phyloP scores from a whole-genome alignment of 495 filamentous ascomycete species.

The Penicillium cosmopolitanum region DNA sequence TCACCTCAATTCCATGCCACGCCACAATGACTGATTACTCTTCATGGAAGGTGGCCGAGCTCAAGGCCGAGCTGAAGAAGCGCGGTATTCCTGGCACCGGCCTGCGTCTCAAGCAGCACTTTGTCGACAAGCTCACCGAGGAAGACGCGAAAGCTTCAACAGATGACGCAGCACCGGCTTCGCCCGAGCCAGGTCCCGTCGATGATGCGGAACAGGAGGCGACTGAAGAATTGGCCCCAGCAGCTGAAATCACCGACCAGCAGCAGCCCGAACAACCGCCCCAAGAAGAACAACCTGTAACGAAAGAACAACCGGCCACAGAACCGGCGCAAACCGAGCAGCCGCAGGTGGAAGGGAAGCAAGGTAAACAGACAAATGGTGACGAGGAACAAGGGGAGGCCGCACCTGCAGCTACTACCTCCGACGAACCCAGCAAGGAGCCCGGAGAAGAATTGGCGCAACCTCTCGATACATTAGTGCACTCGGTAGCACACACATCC shows the following conservation, averaged over 20 bases:
- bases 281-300: constrained; percentile 9
- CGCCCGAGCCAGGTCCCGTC: constrained; percentile 13
- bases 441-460: constrained; percentile 11
- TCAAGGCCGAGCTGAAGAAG: constrained; percentile 56
- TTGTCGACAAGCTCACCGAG: constrained; percentile 51
- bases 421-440: constrained; percentile 7
- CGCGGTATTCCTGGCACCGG: constrained; percentile 56
- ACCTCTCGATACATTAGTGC: constrained; percentile 22
- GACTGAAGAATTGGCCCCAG: constrained; percentile 12
- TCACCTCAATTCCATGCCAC: constrained; percentile 9
- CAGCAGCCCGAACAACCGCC: constrained; percentile 18
- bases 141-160: constrained; percentile 40
- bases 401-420: background rate
- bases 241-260: constrained; percentile 13
- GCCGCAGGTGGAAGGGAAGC: constrained; percentile 10
- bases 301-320: constrained; percentile 16
- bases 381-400: constrained; percentile 5
- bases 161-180: constrained; percentile 3
- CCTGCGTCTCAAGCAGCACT: constrained; percentile 52
- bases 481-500: constrained; percentile 22
- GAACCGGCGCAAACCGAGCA: constrained; percentile 6
- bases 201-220: constrained; percentile 19
- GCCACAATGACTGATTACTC: constrained; percentile 53
- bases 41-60: constrained; percentile 56
- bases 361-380: background rate